Percentiles rank a stretch among this genome's conserved stretches.
Evolutionary conservation across 2,329 filamentous ascomycete genomes (phyloP).

Genomic region (Pseudopithomyces maydicus): DNA sequence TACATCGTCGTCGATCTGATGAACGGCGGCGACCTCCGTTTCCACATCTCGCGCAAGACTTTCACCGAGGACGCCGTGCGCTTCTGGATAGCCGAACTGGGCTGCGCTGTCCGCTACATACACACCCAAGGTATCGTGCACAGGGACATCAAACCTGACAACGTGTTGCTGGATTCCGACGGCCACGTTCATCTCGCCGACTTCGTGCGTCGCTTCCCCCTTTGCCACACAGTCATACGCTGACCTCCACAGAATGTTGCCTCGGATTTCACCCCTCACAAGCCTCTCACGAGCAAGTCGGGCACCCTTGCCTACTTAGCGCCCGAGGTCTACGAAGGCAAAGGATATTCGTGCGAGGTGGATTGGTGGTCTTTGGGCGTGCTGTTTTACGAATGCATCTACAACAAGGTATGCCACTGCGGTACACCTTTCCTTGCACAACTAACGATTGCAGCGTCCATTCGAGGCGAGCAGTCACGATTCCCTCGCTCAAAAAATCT

Average conservation of each 20-base stretch:
- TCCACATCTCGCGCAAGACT: slow-evolving; percentile 96
- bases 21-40: slow-evolving; percentile 94
- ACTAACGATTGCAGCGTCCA: slow-evolving; percentile 66
- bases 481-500: slow-evolving; percentile 77
- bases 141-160: slow-evolving; percentile 50
- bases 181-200: slow-evolving; percentile 93
- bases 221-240: slow-evolving; percentile 15
- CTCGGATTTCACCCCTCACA: slow-evolving; percentile 84
- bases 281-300: slow-evolving; percentile 89
- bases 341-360: slow-evolving; percentile 85
- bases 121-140: slow-evolving; percentile 50
- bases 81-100: slow-evolving; percentile 96
- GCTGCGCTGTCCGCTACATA: slow-evolving; percentile 75
- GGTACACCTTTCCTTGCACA: not conserved
- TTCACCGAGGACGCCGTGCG: slow-evolving; percentile 96
- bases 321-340: slow-evolving; percentile 90
- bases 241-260: slow-evolving; percentile 80
- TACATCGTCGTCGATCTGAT: slow-evolving; percentile 97
- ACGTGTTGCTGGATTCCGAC: slow-evolving; percentile 48
- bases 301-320: slow-evolving; percentile 95
- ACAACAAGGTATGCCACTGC: slow-evolving; percentile 79
- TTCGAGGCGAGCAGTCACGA: slow-evolving; percentile 91
- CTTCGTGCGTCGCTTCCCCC: slow-evolving; percentile 68
- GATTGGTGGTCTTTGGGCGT: slow-evolving; percentile 99
- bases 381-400: slow-evolving; percentile 99